These are phyloP conservation scores for Stygiomarasmius scandens DNA, from an alignment of 1,284 basidiomycete species.

Conservation along the genomic window DNA sequence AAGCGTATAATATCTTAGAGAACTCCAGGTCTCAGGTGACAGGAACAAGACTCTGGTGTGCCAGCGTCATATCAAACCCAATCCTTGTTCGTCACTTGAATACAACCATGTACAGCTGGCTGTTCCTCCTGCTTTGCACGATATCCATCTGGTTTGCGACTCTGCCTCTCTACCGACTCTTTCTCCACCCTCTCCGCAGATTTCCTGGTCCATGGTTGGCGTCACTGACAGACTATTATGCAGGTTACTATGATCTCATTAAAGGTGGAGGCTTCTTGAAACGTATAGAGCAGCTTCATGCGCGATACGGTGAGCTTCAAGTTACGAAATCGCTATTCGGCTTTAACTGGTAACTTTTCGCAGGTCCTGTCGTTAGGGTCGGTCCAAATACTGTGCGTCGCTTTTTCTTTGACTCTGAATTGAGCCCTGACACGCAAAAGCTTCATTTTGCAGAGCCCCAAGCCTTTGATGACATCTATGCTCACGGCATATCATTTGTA, in stretches of 20 bases:
- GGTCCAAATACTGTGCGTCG: not conserved
- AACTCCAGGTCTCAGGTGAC: too few relatives aligned
- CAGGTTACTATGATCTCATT: slow-evolving; percentile 24
- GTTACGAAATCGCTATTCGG: not conserved
- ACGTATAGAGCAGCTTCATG: slow-evolving; percentile 24
- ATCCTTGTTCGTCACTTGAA: too few relatives aligned
- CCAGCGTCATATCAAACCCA: too few relatives aligned
- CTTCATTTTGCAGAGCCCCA: slow-evolving; percentile 27
- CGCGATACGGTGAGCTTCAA: slow-evolving; percentile 22
- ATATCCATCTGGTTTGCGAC: too few relatives aligned
- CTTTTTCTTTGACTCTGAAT: not conserved
- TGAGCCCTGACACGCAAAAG: slow-evolving; percentile 8
- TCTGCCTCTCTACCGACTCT: slow-evolving; percentile 16
- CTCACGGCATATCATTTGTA: slow-evolving; percentile 10
- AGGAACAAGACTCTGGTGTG: too few relatives aligned
- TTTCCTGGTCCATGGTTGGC: slow-evolving; percentile 29
- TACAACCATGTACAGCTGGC: too few relatives aligned
- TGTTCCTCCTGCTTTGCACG: too few relatives aligned
- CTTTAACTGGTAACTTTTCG: not conserved
- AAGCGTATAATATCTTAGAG: too few relatives aligned
- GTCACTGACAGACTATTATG: slow-evolving; percentile 23
- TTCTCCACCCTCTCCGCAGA: slow-evolving; percentile 23
- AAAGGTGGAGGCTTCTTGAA: slow-evolving; percentile 22
- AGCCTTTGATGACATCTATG: slow-evolving; percentile 29
- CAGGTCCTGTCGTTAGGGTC: slow-evolving; percentile 3